Percentiles rank a stretch among this genome's conserved stretches.
Conservation (phyloP, 176 grass and related monocot species). For the Panicum miliaceum region DNA sequence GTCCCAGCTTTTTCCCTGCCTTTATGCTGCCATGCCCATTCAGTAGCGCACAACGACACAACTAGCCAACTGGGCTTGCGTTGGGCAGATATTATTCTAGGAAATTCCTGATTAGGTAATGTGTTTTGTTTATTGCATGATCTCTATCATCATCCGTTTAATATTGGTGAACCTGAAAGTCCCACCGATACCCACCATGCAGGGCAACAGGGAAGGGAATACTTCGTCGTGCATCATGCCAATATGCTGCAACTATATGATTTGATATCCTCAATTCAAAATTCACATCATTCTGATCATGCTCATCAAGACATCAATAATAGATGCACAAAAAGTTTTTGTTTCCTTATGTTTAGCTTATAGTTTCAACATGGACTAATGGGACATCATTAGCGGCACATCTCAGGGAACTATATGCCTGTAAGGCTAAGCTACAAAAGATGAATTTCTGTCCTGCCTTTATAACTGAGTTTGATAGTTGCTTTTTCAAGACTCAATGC, state of each 20-base stretch:
- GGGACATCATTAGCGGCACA: background rate
- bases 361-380: background rate
- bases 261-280: conserved; percentile 6
- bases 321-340: background rate
- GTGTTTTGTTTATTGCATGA: conserved; percentile 36
- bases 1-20: conserved; percentile 4
- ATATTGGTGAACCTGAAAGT: conserved; percentile 10
- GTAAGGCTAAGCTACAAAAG: background rate
- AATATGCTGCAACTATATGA: background rate
- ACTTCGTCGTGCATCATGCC: background rate
- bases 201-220: background rate
- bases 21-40: conserved; percentile 49
- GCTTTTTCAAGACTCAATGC: background rate
- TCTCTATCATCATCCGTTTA: background rate
- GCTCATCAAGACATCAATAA: background rate
- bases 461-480: background rate
- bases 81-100: conserved; percentile 28
- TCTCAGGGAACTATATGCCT: background rate
- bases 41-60: conserved; percentile 33
- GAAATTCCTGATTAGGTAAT: conserved; percentile 17
- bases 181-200: background rate
- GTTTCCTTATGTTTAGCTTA: background rate
- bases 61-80: background rate
- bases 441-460: background rate
- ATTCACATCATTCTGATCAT: background rate